phyloP scores from a whole-genome alignment of 148 eudicot genomes.

The Rhododendron vialii region DNA sequence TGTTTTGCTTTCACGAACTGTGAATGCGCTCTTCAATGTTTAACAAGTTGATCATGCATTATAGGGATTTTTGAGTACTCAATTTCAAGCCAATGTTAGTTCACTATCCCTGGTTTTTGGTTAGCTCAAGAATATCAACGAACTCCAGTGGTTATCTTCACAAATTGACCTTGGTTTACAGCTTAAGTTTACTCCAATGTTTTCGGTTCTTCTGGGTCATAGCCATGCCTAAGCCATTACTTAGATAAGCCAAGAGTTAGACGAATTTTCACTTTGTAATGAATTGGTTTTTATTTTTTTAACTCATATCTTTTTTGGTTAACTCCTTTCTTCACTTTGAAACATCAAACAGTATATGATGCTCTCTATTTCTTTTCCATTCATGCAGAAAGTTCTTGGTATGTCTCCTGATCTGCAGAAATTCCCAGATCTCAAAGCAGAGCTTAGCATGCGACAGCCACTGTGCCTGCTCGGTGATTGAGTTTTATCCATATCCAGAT shows the following conservation, averaged over 20 bases:
- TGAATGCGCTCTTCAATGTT: not conserved
- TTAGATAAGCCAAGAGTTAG: not conserved
- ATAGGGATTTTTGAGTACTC: not conserved
- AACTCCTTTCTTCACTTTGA: not conserved
- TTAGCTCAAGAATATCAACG: not conserved
- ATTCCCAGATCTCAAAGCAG: constrained; percentile 76
- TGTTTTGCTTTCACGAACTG: not conserved
- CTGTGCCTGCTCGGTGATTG: constrained; percentile 76
- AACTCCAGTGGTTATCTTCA: not conserved
- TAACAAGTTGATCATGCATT: not conserved
- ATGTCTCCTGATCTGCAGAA: constrained; percentile 67
- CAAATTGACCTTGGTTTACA: not conserved
- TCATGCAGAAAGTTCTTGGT: constrained; percentile 64
- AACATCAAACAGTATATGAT: not conserved
- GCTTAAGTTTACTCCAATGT: not conserved
- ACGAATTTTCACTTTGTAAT: not conserved
- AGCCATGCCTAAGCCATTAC: not conserved
- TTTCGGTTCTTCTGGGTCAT: not conserved
- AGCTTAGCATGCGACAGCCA: constrained; percentile 96
- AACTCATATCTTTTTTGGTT: not conserved
- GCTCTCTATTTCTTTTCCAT: not conserved
- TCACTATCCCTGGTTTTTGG: not conserved
- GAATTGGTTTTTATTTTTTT: not conserved
- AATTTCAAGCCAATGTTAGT: not conserved
- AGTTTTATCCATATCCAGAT: not conserved